Conservation (phyloP, 495 filamentous ascomycete genomes). For the Xylaria venustula region DNA sequence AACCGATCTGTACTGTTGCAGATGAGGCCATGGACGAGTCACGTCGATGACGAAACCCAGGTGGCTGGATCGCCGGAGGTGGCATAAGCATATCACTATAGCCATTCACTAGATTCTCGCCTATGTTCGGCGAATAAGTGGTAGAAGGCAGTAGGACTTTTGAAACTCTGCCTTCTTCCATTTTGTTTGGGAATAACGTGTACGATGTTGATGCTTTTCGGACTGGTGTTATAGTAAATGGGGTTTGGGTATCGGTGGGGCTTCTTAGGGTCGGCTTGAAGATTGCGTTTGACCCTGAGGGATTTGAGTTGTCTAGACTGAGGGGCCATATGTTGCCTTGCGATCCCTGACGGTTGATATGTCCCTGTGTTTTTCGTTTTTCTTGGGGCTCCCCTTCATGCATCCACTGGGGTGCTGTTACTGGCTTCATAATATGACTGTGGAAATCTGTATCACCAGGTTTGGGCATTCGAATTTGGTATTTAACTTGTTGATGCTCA, state of each 20-base stretch:
- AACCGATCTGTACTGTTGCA: conserved; percentile 49
- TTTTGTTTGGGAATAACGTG: conserved; percentile 37
- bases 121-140: conserved; percentile 36
- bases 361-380: conserved; percentile 23
- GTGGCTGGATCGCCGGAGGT: conserved; percentile 38
- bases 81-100: conserved; percentile 33
- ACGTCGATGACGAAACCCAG: conserved; percentile 36
- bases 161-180: conserved; percentile 28
- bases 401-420: conserved; percentile 24
- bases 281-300: conserved; percentile 34
- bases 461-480: conserved; percentile 26
- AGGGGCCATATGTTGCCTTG: conserved; percentile 14
- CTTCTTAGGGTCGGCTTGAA: conserved; percentile 26
- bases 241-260: conserved; percentile 31
- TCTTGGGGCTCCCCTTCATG: conserved; percentile 35
- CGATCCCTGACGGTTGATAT: conserved; percentile 25
- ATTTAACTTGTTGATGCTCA: conserved; percentile 36
- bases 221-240: conserved; percentile 24
- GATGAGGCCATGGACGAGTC: conserved; percentile 46
- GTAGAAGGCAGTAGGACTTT: conserved; percentile 40
- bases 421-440: conserved; percentile 31
- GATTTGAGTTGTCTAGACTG: conserved; percentile 25
- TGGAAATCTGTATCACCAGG: conserved; percentile 27
- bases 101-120: conserved; percentile 17
- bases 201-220: conserved; percentile 40